A percentile compares a stretch with the other conserved stretches of the same genome.
Conservation (phyloP, 352 stramenopile genomes). For the Phytophthora quininea region DNA sequence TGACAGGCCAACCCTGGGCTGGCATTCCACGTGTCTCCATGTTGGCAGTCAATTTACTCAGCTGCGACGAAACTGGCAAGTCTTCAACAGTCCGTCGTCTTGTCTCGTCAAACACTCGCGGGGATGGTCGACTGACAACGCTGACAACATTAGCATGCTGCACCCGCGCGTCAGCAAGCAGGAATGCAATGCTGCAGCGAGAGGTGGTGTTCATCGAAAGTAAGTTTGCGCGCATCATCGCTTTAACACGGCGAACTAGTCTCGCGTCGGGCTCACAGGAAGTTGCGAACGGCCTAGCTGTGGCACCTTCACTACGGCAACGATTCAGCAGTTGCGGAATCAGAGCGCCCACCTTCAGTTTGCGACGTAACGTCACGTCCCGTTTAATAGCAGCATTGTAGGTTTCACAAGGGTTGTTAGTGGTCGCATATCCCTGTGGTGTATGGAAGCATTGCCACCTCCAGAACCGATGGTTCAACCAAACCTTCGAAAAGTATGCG, state of each 20-base stretch:
- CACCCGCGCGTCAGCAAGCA: too few species aligned
- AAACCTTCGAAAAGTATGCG: not conserved
- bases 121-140: not conserved
- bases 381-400: slow-evolving; percentile 26
- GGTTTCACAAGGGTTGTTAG: slow-evolving; percentile 25
- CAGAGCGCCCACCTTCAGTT: slow-evolving; percentile 7
- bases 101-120: not conserved
- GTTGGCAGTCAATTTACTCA: not conserved
- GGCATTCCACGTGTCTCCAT: slow-evolving; percentile 8
- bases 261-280: not conserved
- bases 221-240: not conserved
- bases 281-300: not conserved
- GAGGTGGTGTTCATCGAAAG: too few species aligned
- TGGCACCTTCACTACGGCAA: slow-evolving; percentile 3
- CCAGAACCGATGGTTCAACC: not conserved
- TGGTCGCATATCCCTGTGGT: slow-evolving; percentile 18
- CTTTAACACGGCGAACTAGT: not conserved
- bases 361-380: slow-evolving; percentile 7
- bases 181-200: too few species aligned
- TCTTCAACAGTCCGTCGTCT: not conserved
- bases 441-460: slow-evolving; percentile 14
- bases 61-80: not conserved
- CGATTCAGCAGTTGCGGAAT: not conserved
- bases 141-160: not conserved
- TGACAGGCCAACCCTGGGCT: not conserved